phyloP scores from a whole-genome alignment of 2,329 filamentous ascomycete species.

The Ascochyta clinopodiicola region DNA sequence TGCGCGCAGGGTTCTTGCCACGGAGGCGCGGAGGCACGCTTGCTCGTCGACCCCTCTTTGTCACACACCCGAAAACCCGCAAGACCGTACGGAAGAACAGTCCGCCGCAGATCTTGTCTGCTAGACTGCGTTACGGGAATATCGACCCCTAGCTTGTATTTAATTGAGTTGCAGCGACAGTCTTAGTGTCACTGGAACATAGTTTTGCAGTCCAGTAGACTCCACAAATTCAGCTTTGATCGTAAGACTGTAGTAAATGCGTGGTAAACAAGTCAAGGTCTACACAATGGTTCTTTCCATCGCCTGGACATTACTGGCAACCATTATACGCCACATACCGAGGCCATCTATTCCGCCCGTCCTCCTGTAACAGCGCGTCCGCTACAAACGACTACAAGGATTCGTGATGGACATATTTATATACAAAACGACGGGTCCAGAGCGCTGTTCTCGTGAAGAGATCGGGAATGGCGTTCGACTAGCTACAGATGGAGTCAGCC shows the following conservation, averaged over 20 bases:
- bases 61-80: neutral
- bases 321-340: constrained; percentile 14
- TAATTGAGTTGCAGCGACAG: too few species aligned
- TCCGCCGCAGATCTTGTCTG: neutral
- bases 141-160: too few species aligned
- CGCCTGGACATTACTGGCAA: constrained; percentile 18
- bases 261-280: too few species aligned
- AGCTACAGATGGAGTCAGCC: constrained; percentile 10
- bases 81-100: too few species aligned
- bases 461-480: constrained; percentile 29
- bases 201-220: too few species aligned
- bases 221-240: too few species aligned
- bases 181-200: too few species aligned
- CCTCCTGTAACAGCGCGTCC: neutral
- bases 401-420: constrained; percentile 30
- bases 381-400: constrained; percentile 6
- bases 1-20: too few species aligned
- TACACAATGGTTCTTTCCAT: neutral
- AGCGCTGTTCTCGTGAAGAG: constrained; percentile 30
- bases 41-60: neutral
- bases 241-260: too few species aligned
- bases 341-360: constrained; percentile 9
- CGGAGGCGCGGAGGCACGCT: too few species aligned
- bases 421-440: constrained; percentile 27
- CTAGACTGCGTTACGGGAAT: too few species aligned